These are phyloP conservation scores for Nemania bipapillata DNA, from an alignment of 2,329 filamentous ascomycete species.

Conservation along the genomic window DNA sequence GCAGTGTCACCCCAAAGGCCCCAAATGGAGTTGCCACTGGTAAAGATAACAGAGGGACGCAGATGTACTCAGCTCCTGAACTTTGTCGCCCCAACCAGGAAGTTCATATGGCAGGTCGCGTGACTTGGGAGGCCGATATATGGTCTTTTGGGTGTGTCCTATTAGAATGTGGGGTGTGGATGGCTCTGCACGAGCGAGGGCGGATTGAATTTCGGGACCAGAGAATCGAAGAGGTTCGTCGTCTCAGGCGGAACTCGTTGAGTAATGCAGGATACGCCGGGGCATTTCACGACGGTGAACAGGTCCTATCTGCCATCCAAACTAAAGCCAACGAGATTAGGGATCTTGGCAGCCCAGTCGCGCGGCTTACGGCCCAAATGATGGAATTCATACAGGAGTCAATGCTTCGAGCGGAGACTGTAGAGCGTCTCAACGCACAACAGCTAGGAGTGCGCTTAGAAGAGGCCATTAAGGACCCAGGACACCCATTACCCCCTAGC, in stretches of 20 bases:
- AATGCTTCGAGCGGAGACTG: not conserved
- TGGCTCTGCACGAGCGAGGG: constrained; percentile 10
- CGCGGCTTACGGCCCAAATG: not conserved
- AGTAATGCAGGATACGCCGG: constrained; percentile 11
- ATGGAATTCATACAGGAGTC: constrained; percentile 19
- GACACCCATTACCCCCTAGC: not conserved
- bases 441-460: constrained; percentile 15
- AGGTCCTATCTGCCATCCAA: constrained; percentile 1
- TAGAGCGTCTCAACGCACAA: constrained; percentile 21
- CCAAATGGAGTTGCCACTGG: constrained; percentile 1
- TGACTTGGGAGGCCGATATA: constrained; percentile 12
- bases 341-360: not conserved
- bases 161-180: constrained; percentile 22
- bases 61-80: constrained; percentile 19
- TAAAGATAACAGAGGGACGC: constrained; percentile 1
- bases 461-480: not conserved
- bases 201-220: constrained; percentile 8
- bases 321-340: not conserved
- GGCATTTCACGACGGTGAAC: constrained; percentile 12
- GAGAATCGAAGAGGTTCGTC: not conserved
- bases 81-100: not conserved
- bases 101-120: not conserved
- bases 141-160: constrained; percentile 21
- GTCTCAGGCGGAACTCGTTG: not conserved
- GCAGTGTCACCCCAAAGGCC: not conserved